Percentiles rank a stretch among this genome's conserved stretches.
These are phyloP conservation scores for Pelargonium nanum DNA, from an alignment of 345 rosid species.

Conservation along the genomic window DNA sequence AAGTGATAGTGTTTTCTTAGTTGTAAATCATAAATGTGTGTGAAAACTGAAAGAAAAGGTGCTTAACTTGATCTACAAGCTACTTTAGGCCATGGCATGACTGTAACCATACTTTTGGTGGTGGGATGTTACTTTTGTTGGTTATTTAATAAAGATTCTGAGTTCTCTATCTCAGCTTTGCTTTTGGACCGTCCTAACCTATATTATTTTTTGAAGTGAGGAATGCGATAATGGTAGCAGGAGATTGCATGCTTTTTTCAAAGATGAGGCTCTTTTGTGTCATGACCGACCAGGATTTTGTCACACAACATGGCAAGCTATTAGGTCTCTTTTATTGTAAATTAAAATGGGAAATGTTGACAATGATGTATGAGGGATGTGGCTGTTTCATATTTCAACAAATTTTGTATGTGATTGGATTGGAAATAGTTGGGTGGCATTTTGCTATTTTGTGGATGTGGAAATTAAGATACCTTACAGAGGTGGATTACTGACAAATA, in stretches of 20 bases:
- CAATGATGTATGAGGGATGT: background rate
- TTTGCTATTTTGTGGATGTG: too few relatives aligned
- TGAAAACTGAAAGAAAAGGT: background rate
- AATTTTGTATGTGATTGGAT: background rate
- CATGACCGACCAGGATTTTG: background rate
- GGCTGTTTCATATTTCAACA: background rate
- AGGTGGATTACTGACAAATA: too few relatives aligned
- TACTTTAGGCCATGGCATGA: too few relatives aligned
- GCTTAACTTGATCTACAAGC: background rate
- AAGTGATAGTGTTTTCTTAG: background rate
- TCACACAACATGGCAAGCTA: too few relatives aligned
- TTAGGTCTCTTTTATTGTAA: too few relatives aligned
- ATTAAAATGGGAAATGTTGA: too few relatives aligned
- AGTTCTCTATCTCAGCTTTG: too few relatives aligned
- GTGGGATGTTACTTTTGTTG: background rate
- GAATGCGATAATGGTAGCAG: background rate
- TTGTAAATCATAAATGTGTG: too few relatives aligned
- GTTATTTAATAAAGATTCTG: too few relatives aligned
- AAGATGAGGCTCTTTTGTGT: background rate
- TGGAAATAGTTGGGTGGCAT: background rate
- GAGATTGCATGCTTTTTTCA: background rate
- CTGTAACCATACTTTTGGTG: too few relatives aligned
- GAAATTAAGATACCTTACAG: too few relatives aligned
- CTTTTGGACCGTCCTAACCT: background rate
- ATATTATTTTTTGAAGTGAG: too few relatives aligned